Evolutionary conservation across 208 protist genomes (phyloP), one percentile per base, ranked within the genome.

Genomic region (Leishmania arabica): DNA sequence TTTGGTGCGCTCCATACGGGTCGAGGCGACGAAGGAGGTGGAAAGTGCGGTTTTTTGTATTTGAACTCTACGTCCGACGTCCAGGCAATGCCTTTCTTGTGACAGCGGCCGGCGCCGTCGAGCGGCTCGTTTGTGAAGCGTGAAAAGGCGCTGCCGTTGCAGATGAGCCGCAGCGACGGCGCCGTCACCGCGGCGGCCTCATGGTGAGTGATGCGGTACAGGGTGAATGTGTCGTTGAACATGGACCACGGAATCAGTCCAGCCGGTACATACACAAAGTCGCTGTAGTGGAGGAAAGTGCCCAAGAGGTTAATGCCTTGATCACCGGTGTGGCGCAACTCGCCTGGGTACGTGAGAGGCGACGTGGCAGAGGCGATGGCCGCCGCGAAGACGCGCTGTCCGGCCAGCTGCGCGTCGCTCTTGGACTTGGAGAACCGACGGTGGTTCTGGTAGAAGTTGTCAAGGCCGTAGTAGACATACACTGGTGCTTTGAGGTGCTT

Each of bases 401-500:
- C 96, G 5, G 85, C 70, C 45, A 98, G 87, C 85, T 98, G 96
- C 15, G 71, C 68, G 76, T 96, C 91, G 47, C 82, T 93, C 70
- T 90, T 84, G 15, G 92, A 97, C 58, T 92, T 90, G 7, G 88
- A 90, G 88, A 99, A 99, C 34, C 96, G 86, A 17, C 99, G 89
- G 83, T 99, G 99, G 87, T 99, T 99, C 86, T 99, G 99, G 88
- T 99, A 99, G 84, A 99, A 99, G 69, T 99, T 99, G 3, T 96
- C 97, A 8, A 99, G 89, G 45, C 96, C 91, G 86, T 99, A 99
- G 89, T 99, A 99, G 54, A 99, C 77, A 84, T 99, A 99, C 31
- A 99, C 88, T 11, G 99, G 98, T 27, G 91, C 81, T 34, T 93
- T 82, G 60, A 99, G 92, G 3, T 69, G 86, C 21, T 89, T 66